Evolutionary conservation across 371 early-diverging fungal genomes (phyloP).

Genomic region (Syncephalastrum contaminatum): DNA sequence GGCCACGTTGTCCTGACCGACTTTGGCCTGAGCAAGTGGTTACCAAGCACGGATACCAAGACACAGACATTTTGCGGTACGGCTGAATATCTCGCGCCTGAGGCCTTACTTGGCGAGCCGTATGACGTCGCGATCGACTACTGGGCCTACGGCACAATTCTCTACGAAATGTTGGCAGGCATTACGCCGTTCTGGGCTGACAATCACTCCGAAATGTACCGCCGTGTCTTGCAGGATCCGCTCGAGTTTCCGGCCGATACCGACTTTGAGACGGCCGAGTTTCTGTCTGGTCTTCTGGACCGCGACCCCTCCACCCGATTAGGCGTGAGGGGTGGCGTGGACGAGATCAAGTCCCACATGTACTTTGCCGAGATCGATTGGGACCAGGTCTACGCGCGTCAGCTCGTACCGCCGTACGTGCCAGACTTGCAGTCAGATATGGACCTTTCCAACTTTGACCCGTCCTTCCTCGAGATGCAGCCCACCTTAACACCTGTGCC

Average conservation of each 20-base stretch:
- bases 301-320: conserved; percentile 68
- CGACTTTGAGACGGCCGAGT: conserved; percentile 58
- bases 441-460: conserved; percentile 70
- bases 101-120: conserved; percentile 77
- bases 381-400: conserved; percentile 62
- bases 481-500: conserved; percentile 47
- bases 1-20: conserved; percentile 91
- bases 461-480: conserved; percentile 54
- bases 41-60: conserved; percentile 26
- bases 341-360: conserved; percentile 65
- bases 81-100: conserved; percentile 91
- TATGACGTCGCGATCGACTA: conserved; percentile 94
- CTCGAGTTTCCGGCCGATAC: conserved; percentile 73
- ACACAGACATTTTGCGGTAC: conserved; percentile 97
- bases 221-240: conserved; percentile 73
- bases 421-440: conserved; percentile 52
- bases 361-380: conserved; percentile 72
- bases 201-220: conserved; percentile 82
- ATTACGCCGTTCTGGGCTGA: conserved; percentile 85
- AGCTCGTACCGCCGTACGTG: conserved; percentile 54
- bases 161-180: conserved; percentile 84
- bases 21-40: conserved; percentile 86
- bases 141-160: conserved; percentile 96
- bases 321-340: conserved; percentile 57
- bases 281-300: conserved; percentile 65